phyloP scores from a whole-genome alignment of 257 asterid species.

The Ilex aquifolium region DNA sequence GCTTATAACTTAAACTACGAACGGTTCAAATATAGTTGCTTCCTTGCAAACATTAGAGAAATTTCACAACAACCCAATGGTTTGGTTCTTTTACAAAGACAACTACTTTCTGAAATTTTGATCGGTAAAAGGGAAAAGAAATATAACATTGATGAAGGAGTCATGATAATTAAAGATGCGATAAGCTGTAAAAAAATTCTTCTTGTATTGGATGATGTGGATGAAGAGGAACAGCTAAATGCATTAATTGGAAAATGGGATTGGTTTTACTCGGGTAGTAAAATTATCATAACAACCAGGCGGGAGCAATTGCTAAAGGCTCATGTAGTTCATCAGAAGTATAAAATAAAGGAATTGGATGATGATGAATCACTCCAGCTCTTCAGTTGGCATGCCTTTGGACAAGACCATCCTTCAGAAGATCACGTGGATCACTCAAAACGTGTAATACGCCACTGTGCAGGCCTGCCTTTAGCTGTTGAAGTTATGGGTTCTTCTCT shows the following conservation, averaged over 20 bases:
- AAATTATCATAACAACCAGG: background rate
- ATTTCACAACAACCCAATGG: background rate
- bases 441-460: conserved; percentile 8
- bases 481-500: conserved; percentile 14
- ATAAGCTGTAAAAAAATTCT: background rate
- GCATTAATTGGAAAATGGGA: background rate
- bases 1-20: background rate
- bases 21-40: background rate
- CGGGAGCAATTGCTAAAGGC: background rate
- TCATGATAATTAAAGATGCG: background rate
- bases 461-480: conserved; percentile 17
- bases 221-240: background rate
- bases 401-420: conserved; percentile 1
- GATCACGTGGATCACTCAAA: background rate
- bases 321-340: background rate
- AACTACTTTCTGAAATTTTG: background rate
- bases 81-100: background rate
- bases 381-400: conserved; percentile 20
- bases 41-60: background rate
- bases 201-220: background rate
- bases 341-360: background rate
- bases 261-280: background rate
- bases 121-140: background rate
- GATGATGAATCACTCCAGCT: conserved; percentile 6
- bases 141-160: background rate